phyloP scores from a whole-genome alignment of 2,329 filamentous ascomycete genomes.

The Tolypocladium paradoxum region DNA sequence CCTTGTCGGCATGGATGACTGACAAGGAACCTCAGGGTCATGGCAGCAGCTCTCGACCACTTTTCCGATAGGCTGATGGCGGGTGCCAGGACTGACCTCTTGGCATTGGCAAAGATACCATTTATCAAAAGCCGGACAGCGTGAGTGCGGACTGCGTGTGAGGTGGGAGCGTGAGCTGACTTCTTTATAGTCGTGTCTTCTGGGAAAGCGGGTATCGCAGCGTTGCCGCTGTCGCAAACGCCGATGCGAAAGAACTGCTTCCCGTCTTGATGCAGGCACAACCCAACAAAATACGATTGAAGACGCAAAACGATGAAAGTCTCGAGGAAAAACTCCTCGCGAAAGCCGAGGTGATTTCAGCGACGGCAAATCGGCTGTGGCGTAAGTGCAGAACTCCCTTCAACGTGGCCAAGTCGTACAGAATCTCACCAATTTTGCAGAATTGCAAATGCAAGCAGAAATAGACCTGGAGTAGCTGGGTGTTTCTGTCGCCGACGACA shows the following conservation, averaged over 20 bases:
- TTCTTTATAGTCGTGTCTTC: slow-evolving; percentile 39
- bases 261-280: slow-evolving; percentile 66
- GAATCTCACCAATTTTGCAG: slow-evolving; percentile 15
- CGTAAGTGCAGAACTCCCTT: slow-evolving; percentile 30
- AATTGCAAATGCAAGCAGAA: slow-evolving; percentile 40
- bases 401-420: background rate
- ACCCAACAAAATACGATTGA: slow-evolving; percentile 50
- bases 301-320: slow-evolving; percentile 43
- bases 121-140: slow-evolving; percentile 72
- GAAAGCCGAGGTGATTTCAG: slow-evolving; percentile 58
- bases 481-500: background rate
- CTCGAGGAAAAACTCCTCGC: slow-evolving; percentile 52
- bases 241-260: slow-evolving; percentile 55
- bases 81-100: slow-evolving; percentile 58
- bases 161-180: slow-evolving; percentile 1
- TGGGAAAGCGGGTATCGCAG: slow-evolving; percentile 68
- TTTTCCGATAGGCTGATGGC: slow-evolving; percentile 65
- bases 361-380: slow-evolving; percentile 60
- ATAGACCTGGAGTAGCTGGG: slow-evolving; percentile 29
- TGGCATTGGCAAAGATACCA: slow-evolving; percentile 60
- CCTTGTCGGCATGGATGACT: background rate
- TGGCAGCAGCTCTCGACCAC: slow-evolving; percentile 63
- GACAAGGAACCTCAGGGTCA: slow-evolving; percentile 34
- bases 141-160: slow-evolving; percentile 18
- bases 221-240: slow-evolving; percentile 57